phyloP scores from a whole-genome alignment of 805 yeast genomes.

The Yarrowia sp. region DNA sequence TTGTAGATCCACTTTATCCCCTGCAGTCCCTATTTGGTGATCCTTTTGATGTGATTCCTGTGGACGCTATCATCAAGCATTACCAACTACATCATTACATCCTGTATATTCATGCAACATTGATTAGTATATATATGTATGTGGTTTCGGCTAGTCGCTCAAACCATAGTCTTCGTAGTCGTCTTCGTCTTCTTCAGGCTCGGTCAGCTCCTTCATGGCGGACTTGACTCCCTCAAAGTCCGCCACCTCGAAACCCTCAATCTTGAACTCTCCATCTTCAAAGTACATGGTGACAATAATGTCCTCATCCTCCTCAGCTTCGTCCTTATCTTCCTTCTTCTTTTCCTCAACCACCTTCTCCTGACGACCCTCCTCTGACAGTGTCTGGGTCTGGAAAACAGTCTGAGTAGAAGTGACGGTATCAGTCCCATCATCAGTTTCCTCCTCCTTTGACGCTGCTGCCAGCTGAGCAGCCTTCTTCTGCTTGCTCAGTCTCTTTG shows the following conservation, averaged over 20 bases:
- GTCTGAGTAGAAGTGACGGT: slow-evolving; percentile 13
- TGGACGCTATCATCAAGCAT: no score
- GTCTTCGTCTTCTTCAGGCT: neutral
- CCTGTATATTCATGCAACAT: neutral
- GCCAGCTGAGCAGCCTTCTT: no score
- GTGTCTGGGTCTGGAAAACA: neutral
- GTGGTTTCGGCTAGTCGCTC: neutral
- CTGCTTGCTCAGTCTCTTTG: neutral
- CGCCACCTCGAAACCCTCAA: slow-evolving; percentile 30
- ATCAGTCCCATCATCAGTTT: neutral
- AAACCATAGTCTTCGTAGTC: slow-evolving; percentile 18
- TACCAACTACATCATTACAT: no score
- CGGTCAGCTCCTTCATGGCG: neutral
- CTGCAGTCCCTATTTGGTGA: no score
- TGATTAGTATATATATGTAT: neutral
- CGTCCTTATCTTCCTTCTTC: neutral
- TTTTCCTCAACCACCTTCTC: neutral
- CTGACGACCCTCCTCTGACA: neutral
- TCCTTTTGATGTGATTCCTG: no score
- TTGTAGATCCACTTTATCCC: no score
- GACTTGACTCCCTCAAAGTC: slow-evolving; percentile 28
- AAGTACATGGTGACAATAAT: slow-evolving; percentile 2
- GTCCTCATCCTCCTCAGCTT: slow-evolving; percentile 4
- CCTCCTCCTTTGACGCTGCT: neutral
- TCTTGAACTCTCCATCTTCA: slow-evolving; percentile 31